Conservation (phyloP, 306 rosid species). For the Parietaria judaica region DNA sequence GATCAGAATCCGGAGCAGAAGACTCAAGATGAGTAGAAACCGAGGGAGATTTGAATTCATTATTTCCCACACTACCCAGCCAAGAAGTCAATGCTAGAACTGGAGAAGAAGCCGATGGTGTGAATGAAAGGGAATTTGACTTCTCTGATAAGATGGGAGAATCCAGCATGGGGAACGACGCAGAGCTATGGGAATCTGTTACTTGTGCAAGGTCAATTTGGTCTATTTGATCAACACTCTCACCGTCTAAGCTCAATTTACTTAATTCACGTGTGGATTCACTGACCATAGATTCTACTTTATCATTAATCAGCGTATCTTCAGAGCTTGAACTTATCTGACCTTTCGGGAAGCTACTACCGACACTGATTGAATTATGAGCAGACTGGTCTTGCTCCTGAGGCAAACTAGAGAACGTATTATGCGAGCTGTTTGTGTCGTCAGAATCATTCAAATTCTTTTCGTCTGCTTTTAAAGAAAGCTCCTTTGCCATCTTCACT, state of each 20-base stretch:
- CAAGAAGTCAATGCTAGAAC: conserved; percentile 74
- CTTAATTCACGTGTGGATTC: conserved; percentile 34
- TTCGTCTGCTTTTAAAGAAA: conserved; percentile 72
- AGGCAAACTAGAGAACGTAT: conserved; percentile 86
- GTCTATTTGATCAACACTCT: conserved; percentile 58
- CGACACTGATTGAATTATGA: conserved; percentile 82
- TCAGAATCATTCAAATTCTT: conserved; percentile 65
- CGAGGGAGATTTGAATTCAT: conserved; percentile 50
- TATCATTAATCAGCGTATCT: conserved; percentile 47
- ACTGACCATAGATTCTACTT: conserved; percentile 30
- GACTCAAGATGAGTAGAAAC: conserved; percentile 63
- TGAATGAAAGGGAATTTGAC: conserved; percentile 52
- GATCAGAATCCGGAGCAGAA: conserved; percentile 49
- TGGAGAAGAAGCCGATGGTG: conserved; percentile 54
- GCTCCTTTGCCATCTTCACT: conserved; percentile 89
- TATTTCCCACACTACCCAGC: conserved; percentile 63
- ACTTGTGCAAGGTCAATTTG: conserved; percentile 35
- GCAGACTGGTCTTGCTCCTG: conserved; percentile 71
- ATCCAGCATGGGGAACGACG: conserved; percentile 48
- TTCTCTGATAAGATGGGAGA: conserved; percentile 84
- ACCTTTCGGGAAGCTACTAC: conserved; percentile 78
- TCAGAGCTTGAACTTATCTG: conserved; percentile 91
- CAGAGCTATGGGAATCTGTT: conserved; percentile 66
- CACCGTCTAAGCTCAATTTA: conserved; percentile 55
- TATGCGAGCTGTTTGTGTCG: conserved; percentile 80